phyloP scores from a whole-genome alignment of 495 filamentous ascomycete species.

The Penicillium subrubescens region DNA sequence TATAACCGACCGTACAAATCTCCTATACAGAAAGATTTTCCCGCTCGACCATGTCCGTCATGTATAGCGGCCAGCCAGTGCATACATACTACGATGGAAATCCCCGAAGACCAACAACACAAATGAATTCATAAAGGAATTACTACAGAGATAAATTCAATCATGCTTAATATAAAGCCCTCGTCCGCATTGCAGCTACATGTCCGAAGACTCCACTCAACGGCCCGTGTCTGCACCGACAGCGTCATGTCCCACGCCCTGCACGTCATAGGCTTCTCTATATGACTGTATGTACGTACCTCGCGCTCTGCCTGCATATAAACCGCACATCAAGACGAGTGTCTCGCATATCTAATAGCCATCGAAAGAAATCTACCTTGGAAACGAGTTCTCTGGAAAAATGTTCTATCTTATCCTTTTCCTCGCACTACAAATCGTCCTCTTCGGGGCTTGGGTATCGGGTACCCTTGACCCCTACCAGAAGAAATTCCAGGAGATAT shows the following conservation, averaged over 20 bases:
- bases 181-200: constrained; percentile 4
- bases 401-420: constrained; percentile 35
- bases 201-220: background rate
- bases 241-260: constrained; percentile 22
- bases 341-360: background rate
- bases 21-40: background rate
- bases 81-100: too few relatives aligned
- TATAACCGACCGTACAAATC: background rate
- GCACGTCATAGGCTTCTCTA: constrained; percentile 25
- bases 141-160: background rate
- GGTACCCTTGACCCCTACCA: constrained; percentile 40
- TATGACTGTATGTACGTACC: background rate
- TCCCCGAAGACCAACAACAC: background rate
- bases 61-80: background rate
- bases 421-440: constrained; percentile 20
- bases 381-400: background rate
- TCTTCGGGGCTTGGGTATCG: constrained; percentile 37
- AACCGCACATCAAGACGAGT: background rate
- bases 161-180: background rate
- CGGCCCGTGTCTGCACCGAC: constrained; percentile 1
- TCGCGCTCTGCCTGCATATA: background rate
- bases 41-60: background rate
- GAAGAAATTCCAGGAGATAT: constrained; percentile 45
- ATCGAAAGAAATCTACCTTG: background rate
- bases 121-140: background rate